These are phyloP conservation scores for Pilasporangium apinafurcum DNA, from an alignment of 352 stramenopile species.

Conservation along the genomic window DNA sequence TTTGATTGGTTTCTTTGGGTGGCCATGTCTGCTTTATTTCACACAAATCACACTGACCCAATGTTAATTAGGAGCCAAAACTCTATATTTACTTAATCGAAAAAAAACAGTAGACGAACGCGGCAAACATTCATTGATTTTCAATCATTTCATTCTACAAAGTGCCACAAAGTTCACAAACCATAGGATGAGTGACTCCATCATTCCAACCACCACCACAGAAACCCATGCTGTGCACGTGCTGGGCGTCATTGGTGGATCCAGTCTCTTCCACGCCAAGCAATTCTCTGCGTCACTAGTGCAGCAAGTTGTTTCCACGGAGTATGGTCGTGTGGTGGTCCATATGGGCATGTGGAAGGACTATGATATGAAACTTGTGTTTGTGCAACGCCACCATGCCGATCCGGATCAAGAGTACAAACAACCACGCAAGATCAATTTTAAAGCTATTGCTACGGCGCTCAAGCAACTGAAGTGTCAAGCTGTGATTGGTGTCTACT, in stretches of 20 bases:
- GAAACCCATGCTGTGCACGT: conserved; percentile 16
- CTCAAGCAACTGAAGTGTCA: conserved; percentile 54
- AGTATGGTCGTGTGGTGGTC: conserved; percentile 57
- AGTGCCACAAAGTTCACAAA: too few relatives aligned
- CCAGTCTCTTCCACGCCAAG: conserved; percentile 80
- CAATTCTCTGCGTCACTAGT: conserved; percentile 44
- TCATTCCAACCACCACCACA: not conserved
- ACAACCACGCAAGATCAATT: conserved; percentile 86
- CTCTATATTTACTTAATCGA: too few relatives aligned
- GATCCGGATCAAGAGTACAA: conserved; percentile 68
- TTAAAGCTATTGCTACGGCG: conserved; percentile 59
- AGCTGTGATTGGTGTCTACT: conserved; percentile 81
- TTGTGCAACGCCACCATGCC: conserved; percentile 82
- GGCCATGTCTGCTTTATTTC: too few relatives aligned
- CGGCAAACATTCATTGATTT: too few relatives aligned
- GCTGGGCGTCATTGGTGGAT: conserved; percentile 83
- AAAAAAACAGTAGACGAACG: too few relatives aligned
- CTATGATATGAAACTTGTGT: conserved; percentile 58
- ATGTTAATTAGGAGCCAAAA: too few relatives aligned
- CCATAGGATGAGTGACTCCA: not conserved
- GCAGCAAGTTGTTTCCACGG: conserved; percentile 54
- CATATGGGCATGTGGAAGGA: conserved; percentile 47
- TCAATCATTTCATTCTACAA: too few relatives aligned
- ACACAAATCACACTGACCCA: too few relatives aligned
- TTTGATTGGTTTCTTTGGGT: too few relatives aligned